A percentile compares a stretch with the other conserved stretches of the same genome.
These are phyloP conservation scores for Rauvolfia tetraphylla DNA, from an alignment of 257 asterid species.

Conservation along the genomic window DNA sequence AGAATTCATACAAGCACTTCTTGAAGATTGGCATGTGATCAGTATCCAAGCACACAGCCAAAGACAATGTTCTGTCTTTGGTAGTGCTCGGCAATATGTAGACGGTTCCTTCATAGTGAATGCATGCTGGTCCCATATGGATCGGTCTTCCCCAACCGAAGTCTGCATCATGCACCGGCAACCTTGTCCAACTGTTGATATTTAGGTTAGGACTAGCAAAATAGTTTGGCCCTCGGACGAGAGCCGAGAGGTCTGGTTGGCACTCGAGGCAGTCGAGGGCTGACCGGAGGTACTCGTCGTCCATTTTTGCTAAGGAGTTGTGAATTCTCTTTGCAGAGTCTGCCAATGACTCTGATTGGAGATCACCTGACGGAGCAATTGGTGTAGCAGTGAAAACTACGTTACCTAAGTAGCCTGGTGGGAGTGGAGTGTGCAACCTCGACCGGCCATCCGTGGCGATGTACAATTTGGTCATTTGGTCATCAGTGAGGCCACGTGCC, in stretches of 20 bases:
- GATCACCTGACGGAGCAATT: slow-evolving; percentile 33
- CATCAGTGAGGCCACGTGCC: slow-evolving; percentile 51
- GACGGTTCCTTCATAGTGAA: slow-evolving; percentile 60
- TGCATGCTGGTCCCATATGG: slow-evolving; percentile 63
- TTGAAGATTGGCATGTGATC: slow-evolving; percentile 50
- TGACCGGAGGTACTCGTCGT: slow-evolving; percentile 43
- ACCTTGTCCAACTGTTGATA: slow-evolving; percentile 70
- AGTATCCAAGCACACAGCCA: slow-evolving; percentile 69
- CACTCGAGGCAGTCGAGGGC: slow-evolving; percentile 53
- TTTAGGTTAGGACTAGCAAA: slow-evolving; percentile 71
- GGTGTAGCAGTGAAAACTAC: slow-evolving; percentile 62
- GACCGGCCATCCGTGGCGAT: slow-evolving; percentile 69
- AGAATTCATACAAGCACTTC: slow-evolving; percentile 49
- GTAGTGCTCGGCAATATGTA: slow-evolving; percentile 51
- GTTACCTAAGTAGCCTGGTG: slow-evolving; percentile 63
- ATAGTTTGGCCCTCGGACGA: slow-evolving; percentile 46
- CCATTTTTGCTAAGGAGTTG: slow-evolving; percentile 46
- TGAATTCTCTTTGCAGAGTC: slow-evolving; percentile 46
- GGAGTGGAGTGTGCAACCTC: slow-evolving; percentile 53
- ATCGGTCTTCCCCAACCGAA: slow-evolving; percentile 89
- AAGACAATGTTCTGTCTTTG: slow-evolving; percentile 49
- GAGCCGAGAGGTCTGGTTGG: slow-evolving; percentile 52
- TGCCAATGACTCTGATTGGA: slow-evolving; percentile 37
- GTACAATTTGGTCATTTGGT: slow-evolving; percentile 55
- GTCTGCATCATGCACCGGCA: slow-evolving; percentile 68